Percentiles rank a stretch among this genome's conserved stretches.
Conservation (phyloP, 768 basidiomycete species). For the Tephrocybe sp. region DNA sequence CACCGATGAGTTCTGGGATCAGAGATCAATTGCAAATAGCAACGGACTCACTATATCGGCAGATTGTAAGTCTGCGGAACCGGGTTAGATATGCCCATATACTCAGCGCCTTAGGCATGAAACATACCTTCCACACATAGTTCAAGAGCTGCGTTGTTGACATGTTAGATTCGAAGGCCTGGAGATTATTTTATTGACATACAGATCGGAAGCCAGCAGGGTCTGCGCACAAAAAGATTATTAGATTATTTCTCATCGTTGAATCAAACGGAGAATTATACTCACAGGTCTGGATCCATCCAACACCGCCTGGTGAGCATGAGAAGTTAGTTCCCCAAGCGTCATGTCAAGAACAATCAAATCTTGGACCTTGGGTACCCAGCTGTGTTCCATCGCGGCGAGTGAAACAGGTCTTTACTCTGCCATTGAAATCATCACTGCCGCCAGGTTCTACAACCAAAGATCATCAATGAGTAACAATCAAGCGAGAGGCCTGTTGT, state of each 20-base stretch:
- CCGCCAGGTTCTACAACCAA: constrained; percentile 46
- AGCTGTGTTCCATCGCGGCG: constrained; percentile 55
- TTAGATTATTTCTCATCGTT: not conserved
- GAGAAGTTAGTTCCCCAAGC: not conserved
- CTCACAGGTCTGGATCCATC: constrained; percentile 61
- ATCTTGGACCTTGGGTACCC: constrained; percentile 49
- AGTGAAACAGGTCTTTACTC: constrained; percentile 49
- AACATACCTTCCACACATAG: constrained; percentile 59
- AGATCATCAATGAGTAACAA: not conserved
- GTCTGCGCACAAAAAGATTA: constrained; percentile 31
- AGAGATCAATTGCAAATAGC: not conserved
- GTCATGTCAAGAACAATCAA: not conserved
- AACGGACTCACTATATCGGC: constrained; percentile 49
- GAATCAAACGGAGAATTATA: constrained; percentile 8
- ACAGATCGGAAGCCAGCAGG: constrained; percentile 59
- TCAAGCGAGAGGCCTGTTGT: not conserved
- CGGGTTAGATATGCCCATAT: not conserved
- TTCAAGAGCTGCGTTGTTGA: constrained; percentile 42
- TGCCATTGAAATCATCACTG: constrained; percentile 53
- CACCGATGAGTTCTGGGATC: not conserved
- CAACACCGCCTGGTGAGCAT: constrained; percentile 43
- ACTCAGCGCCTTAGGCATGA: too few relatives aligned
- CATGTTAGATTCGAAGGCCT: not conserved
- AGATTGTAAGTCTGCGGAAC: constrained; percentile 30
- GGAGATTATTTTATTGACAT: constrained; percentile 14